Evolutionary conservation across 805 yeast species (phyloP), one percentile per base, ranked within the genome.

Genomic region (Limtongozyma cylindracea): DNA sequence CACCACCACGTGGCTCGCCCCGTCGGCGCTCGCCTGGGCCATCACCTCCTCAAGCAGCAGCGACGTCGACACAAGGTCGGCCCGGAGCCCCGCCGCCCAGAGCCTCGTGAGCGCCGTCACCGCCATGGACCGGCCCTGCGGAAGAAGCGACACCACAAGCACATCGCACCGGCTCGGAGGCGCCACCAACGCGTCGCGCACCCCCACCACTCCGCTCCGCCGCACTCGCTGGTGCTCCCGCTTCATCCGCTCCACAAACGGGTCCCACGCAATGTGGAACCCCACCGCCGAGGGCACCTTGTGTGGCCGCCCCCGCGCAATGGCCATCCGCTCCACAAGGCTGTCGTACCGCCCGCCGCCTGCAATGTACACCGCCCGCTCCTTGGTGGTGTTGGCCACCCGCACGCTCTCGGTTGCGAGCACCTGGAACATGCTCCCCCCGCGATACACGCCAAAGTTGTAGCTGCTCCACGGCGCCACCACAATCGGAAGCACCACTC

Each of bases 331-430:
- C 3, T 62, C 49, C 9, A 80, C 61, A 30, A 88, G 51, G 11
- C 53, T 49, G 34, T 84, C 96, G 37, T 80, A 88, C 24, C 99
- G 52, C 3, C 99, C 99, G 20, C 99, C 99, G 0, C 88, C 84
- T 10, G 88, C 88, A 19, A 88, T 49, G 19, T 55, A 29, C 1
- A 48, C 29, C 16, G 70, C 52, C 5, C 49, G 48, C n/a, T n/a
- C n/a, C n/a, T n/a, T n/a, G n/a, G n/a, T n/a, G 33, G 38, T 39
- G 29, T 36, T 53, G 32, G 54, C 65, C 3, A 65, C 69, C 24
- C 76, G 72, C 29, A 65, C 60, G n/a, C n/a, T n/a, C n/a, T n/a
- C n/a, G n/a, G n/a, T n/a, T n/a, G n/a, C n/a, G 2, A 78, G 60
- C 0, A 74, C 77, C 32, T 78, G 91, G 38, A 84, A 88, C 91